phyloP scores from a whole-genome alignment of 345 rosid genomes.

The Brassica incana region DNA sequence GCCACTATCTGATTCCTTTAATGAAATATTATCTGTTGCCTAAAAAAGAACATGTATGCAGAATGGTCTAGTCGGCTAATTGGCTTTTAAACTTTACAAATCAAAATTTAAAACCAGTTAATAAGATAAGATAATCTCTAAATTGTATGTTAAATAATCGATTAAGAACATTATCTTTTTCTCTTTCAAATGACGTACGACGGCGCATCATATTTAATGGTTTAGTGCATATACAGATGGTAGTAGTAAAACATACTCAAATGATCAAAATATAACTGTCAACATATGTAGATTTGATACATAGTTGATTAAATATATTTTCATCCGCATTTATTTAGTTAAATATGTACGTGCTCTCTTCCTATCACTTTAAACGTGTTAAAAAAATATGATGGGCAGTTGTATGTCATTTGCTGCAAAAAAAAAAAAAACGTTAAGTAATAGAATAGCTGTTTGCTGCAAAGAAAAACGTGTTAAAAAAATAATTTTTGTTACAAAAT shows the following conservation, averaged over 20 bases:
- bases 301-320: constrained; percentile 1
- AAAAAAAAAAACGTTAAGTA: too few relatives aligned
- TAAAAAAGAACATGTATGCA: too few relatives aligned
- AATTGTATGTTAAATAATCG: constrained; percentile 15
- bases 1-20: too few relatives aligned
- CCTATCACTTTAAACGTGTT: too few relatives aligned
- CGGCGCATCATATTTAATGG: constrained; percentile 20
- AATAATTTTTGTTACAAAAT: too few relatives aligned
- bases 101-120: constrained; percentile 11
- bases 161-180: constrained; percentile 32
- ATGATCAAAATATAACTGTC: constrained; percentile 33
- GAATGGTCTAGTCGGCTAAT: constrained; percentile 11
- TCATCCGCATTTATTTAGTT: neutral
- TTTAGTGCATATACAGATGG: constrained; percentile 24
- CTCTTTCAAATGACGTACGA: constrained; percentile 21
- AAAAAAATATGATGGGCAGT: too few relatives aligned
- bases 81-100: constrained; percentile 27
- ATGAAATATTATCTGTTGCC: too few relatives aligned
- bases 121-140: constrained; percentile 3
- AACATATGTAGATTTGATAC: constrained; percentile 27
- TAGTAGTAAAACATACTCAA: constrained; percentile 32
- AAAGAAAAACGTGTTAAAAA: too few relatives aligned
- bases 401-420: too few relatives aligned
- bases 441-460: too few relatives aligned
- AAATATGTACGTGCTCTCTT: neutral